These are phyloP conservation scores for Didymella lethalis DNA, from an alignment of 2,329 filamentous ascomycete genomes.

Conservation along the genomic window DNA sequence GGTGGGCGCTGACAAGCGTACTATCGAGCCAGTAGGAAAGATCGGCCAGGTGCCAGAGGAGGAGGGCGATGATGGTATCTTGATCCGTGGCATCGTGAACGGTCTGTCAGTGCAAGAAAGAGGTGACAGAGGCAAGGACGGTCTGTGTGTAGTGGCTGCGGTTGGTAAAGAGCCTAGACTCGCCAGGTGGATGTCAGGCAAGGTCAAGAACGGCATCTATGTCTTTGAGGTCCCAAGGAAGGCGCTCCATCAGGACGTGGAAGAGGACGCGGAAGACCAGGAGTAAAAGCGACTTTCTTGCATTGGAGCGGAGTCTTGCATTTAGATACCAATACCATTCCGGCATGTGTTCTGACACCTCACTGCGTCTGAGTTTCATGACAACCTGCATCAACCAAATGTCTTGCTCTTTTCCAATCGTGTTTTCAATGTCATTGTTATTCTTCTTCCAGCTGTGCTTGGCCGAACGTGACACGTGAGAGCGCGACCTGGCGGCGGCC, in stretches of 20 bases:
- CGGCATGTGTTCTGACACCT: conserved; percentile 22
- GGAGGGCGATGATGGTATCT: conserved; percentile 31
- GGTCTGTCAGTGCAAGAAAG: conserved; percentile 87
- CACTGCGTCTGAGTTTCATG: not conserved
- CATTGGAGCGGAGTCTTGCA: conserved; percentile 25
- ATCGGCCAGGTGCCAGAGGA: conserved; percentile 58
- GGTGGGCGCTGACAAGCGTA: conserved; percentile 77
- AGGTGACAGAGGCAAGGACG: conserved; percentile 74
- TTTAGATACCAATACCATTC: conserved; percentile 35
- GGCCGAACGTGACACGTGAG: conserved; percentile 22
- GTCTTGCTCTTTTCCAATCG: too few relatives aligned
- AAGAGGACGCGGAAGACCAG: conserved; percentile 13
- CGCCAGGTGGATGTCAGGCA: conserved; percentile 77
- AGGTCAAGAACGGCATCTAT: conserved; percentile 81
- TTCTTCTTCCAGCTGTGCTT: not conserved
- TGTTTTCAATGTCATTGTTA: not conserved
- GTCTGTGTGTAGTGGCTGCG: conserved; percentile 84
- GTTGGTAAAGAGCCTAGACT: conserved; percentile 86
- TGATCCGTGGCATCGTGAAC: conserved; percentile 81
- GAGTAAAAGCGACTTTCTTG: conserved; percentile 21
- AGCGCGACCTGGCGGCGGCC: conserved; percentile 20
- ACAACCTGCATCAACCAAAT: too few relatives aligned
- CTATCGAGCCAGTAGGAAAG: conserved; percentile 73
- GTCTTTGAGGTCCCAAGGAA: conserved; percentile 78
- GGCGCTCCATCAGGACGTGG: conserved; percentile 30